Evolutionary conservation across 1,284 basidiomycete species (phyloP), one percentile per base, ranked within the genome.

Genomic region (Fistulina hepatica): DNA sequence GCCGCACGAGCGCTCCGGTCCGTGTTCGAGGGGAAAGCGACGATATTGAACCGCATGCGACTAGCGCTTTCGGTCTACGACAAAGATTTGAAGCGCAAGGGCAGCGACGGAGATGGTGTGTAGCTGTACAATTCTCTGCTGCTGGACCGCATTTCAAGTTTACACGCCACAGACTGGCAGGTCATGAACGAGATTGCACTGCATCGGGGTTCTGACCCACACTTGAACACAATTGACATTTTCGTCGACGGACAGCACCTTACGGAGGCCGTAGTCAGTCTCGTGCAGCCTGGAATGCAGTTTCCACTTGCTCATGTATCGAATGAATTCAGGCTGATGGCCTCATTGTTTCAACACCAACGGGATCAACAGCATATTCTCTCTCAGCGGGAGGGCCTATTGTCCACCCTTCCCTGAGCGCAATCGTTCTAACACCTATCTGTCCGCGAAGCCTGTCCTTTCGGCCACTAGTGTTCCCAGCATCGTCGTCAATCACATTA

Each of bases 181-280:
- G 90, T 95, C 23, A 94, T 97, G 90, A 97, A 97, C 54, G 94
- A 97, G 60, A 79, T 97, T 39, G 80, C 90, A 8, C 65, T 97
- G 16, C 94, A 97, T 58, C 76, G 93, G 16, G 93, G 93, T 4
- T 74, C 85, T 19, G 85, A 84, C 48, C 86, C 92, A 2, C 93
- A 97, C 52, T 69, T 97, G 37, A 92, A 91, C 44, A 90, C 88
- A 5, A 91, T 97, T 41, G 91, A 97, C 53, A 85, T 91, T 7
- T 95, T 74, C 56, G 91, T 95, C n/a, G 88, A 97, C 52, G 90
- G 84, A 0, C 88, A 94, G 53, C 90, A 95, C 62, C 68, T 97
- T 11, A 97, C 93, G 1, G 91, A 95, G 60, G 86, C 89, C 13
- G 89, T 97, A 39, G 91, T 93, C 61, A n/a, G n/a, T n/a, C n/a